These are phyloP conservation scores for Sphaerosporella brunnea DNA, from an alignment of 495 filamentous ascomycete genomes.

Conservation along the genomic window DNA sequence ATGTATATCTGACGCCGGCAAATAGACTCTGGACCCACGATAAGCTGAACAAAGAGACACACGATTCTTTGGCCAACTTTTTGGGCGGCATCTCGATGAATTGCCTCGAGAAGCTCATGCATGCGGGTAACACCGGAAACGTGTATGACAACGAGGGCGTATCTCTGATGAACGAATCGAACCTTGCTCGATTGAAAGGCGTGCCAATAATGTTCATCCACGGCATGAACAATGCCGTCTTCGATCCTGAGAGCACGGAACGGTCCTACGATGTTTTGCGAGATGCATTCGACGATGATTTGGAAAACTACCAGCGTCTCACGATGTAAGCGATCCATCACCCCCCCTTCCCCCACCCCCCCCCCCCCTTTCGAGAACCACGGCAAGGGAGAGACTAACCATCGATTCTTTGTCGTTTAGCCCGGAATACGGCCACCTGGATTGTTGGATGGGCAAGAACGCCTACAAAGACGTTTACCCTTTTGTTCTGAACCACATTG, in stretches of 20 bases:
- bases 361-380: background rate
- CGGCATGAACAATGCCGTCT: constrained; percentile 43
- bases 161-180: constrained; percentile 32
- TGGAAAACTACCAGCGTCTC: constrained; percentile 33
- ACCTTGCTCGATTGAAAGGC: constrained; percentile 35
- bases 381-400: background rate
- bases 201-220: constrained; percentile 42
- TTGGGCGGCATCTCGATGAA: constrained; percentile 46
- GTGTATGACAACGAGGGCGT: constrained; percentile 34
- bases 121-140: constrained; percentile 35
- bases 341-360: background rate
- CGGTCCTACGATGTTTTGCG: constrained; percentile 39
- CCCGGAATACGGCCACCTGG: constrained; percentile 48
- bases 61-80: constrained; percentile 43
- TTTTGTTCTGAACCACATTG: constrained; percentile 38
- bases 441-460: constrained; percentile 47
- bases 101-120: constrained; percentile 39
- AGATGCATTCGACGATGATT: too few species aligned
- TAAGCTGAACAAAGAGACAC: constrained; percentile 46
- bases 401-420: constrained; percentile 3
- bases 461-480: constrained; percentile 48
- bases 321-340: constrained; percentile 28
- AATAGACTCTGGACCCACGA: constrained; percentile 38
- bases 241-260: constrained; percentile 40
- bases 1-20: constrained; percentile 6